Evolutionary conservation across 2,329 filamentous ascomycete genomes (phyloP), one percentile per base, ranked within the genome.

Genomic region (Escovopsis sp.): DNA sequence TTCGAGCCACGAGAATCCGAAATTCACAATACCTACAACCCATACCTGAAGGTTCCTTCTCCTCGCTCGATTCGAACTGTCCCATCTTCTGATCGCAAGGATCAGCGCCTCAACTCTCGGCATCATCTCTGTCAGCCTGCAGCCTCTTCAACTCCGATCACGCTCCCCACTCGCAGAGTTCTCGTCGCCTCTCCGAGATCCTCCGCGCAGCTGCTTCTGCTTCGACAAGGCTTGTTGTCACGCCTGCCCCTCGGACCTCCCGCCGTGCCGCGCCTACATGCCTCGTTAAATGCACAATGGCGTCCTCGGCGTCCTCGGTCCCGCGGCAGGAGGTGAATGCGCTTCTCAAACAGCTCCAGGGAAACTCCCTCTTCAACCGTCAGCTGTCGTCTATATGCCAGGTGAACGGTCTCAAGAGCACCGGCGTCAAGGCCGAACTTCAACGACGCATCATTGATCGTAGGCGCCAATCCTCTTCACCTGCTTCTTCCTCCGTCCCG

Each of bases 381-480:
- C 79, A 88, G 53, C 73, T 95, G 39, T 84, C 86, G 53, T 71
- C 71, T 41, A 80, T 96, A 50, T 83, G 89, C 56, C 73, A 77
- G 48, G 68, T 74, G 47, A 85, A 94, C 64, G 74, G 78, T 38
- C 68, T 94, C 33, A 73, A 76, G 50, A 82, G 85, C 47, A 84
- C 81, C 26, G 91, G 91, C 18, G 81, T 91, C 54, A 98, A 98
- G 68, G 76, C 78, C 32, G 75, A 83, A 36, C 67, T 96, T 46
- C 87, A 94, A 62, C 66, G 67, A 45, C 80, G 89, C 53, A 83
- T 95, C 47, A 75, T 82, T 48, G 68, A 75, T 45, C 75, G 91
- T 96, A 70, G 63, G 84, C 77, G 33, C 42, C 42, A 33, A n/a
- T 33, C 19, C 38, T 32, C 12, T 28, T 32, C 39, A 39, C 18